These are phyloP conservation scores for Rosa persica DNA, from an alignment of 306 rosid species.

Conservation along the genomic window DNA sequence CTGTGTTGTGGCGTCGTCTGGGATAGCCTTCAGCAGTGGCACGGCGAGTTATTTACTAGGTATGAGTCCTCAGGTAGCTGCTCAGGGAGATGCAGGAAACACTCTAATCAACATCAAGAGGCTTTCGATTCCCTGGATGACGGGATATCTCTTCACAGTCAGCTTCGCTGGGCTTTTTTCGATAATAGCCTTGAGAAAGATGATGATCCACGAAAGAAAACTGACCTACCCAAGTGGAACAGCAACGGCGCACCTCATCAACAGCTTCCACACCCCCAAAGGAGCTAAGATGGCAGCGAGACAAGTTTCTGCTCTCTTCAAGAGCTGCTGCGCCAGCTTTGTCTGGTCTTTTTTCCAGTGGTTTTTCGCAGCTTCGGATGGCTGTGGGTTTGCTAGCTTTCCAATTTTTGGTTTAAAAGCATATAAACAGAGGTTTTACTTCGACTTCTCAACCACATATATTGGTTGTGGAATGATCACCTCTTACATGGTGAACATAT, in stretches of 20 bases:
- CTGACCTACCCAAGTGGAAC: not conserved
- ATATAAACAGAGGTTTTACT: not conserved
- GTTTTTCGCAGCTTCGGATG: not conserved
- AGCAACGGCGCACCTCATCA: not conserved
- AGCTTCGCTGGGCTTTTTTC: not conserved
- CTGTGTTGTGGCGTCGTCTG: not conserved
- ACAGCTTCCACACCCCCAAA: not conserved
- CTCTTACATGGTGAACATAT: not conserved
- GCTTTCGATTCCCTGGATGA: not conserved
- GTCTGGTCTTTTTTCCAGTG: not conserved
- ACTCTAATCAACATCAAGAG: not conserved
- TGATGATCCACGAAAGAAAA: not conserved
- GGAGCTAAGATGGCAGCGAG: not conserved
- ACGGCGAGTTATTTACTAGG: not conserved
- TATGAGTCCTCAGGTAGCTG: not conserved
- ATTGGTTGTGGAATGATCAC: not conserved
- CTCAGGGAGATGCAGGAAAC: not conserved
- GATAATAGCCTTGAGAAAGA: not conserved
- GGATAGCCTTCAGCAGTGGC: not conserved
- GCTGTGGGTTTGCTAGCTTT: not conserved
- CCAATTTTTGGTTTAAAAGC: not conserved
- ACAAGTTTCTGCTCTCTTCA: not conserved
- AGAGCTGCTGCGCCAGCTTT: not conserved
- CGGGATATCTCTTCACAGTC: not conserved
- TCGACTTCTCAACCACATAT: not conserved